These are phyloP conservation scores for Xylaria digitata DNA, from an alignment of 2,329 filamentous ascomycete genomes.

Conservation along the genomic window DNA sequence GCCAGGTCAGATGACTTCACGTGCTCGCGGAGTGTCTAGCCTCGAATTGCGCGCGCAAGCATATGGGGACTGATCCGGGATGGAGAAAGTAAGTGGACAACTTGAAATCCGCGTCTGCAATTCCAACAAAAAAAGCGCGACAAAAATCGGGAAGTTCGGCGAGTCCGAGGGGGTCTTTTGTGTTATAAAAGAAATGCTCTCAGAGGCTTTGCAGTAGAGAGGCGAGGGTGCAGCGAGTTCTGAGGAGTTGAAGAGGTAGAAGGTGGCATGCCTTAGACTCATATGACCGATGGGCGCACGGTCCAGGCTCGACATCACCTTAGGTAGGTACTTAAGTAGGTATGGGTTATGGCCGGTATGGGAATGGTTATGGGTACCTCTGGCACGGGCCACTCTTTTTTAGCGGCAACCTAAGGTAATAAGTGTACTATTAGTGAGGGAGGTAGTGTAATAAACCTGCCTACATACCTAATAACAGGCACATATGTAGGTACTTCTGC, in stretches of 20 bases:
- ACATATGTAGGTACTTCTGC: neutral
- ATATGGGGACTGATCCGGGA: constrained; percentile 43
- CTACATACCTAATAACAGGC: no score
- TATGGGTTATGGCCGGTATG: neutral
- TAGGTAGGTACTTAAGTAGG: constrained; percentile 9
- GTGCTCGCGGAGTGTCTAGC: constrained; percentile 47
- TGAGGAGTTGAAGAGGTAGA: constrained; percentile 45
- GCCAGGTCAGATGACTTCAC: constrained; percentile 52
- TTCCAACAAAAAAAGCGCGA: constrained; percentile 37
- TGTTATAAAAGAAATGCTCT: constrained; percentile 39
- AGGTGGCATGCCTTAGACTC: constrained; percentile 47
- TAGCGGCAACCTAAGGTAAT: constrained; percentile 30
- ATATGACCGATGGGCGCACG: constrained; percentile 41
- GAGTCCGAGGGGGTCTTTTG: constrained; percentile 36
- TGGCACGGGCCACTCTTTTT: constrained; percentile 36
- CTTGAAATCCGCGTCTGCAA: constrained; percentile 40
- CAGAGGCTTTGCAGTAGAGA: constrained; percentile 38
- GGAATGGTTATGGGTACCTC: neutral
- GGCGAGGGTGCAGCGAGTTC: constrained; percentile 44
- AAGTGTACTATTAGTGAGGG: no score
- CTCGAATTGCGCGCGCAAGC: constrained; percentile 46
- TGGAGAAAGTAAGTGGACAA: constrained; percentile 40
- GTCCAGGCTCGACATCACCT: constrained; percentile 34
- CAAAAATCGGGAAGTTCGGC: constrained; percentile 24
- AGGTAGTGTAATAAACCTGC: constrained; percentile 9